These are phyloP conservation scores for Aspergillus sp. DNA, from an alignment of 2,329 filamentous ascomycete species.

Conservation along the genomic window DNA sequence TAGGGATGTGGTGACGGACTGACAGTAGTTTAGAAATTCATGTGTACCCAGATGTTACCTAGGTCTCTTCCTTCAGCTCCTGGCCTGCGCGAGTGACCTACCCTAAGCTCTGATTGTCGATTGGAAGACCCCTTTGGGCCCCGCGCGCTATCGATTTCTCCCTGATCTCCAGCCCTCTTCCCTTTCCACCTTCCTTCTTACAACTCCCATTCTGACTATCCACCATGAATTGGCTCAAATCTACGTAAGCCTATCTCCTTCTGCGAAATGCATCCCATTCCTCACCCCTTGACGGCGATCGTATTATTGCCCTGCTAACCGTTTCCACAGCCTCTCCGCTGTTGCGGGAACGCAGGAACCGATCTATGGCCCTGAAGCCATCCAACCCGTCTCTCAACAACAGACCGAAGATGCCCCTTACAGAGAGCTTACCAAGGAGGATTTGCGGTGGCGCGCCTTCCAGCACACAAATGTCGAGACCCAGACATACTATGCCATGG, in stretches of 20 bases:
- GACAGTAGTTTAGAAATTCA: not conserved
- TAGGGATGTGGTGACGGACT: not conserved
- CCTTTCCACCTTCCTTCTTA: slow-evolving; percentile 6
- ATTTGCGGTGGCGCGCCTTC: slow-evolving; percentile 79
- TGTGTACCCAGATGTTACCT: not conserved
- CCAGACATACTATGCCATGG: slow-evolving; percentile 86
- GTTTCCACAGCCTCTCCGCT: slow-evolving; percentile 56
- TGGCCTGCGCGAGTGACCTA: not conserved
- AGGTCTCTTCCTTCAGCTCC: not conserved
- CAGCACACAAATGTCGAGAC: slow-evolving; percentile 91
- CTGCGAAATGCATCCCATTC: not conserved
- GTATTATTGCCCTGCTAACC: slow-evolving; percentile 54
- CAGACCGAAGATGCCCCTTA: slow-evolving; percentile 77
- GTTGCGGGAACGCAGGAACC: slow-evolving; percentile 96
- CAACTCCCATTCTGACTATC: slow-evolving; percentile 26
- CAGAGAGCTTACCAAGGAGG: slow-evolving; percentile 73
- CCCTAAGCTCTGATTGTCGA: not conserved
- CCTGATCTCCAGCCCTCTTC: slow-evolving; percentile 19
- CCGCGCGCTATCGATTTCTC: slow-evolving; percentile 35
- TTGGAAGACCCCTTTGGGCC: slow-evolving; percentile 23
- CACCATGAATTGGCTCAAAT: slow-evolving; percentile 95
- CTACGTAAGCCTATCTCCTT: slow-evolving; percentile 63
- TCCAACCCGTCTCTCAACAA: slow-evolving; percentile 79
- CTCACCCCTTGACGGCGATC: not conserved
- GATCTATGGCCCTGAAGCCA: slow-evolving; percentile 86